Percentiles rank a stretch among this genome's conserved stretches.
These are phyloP conservation scores for Miamiensis avidus DNA, from an alignment of 169 alveolate genomes.

Conservation along the genomic window DNA sequence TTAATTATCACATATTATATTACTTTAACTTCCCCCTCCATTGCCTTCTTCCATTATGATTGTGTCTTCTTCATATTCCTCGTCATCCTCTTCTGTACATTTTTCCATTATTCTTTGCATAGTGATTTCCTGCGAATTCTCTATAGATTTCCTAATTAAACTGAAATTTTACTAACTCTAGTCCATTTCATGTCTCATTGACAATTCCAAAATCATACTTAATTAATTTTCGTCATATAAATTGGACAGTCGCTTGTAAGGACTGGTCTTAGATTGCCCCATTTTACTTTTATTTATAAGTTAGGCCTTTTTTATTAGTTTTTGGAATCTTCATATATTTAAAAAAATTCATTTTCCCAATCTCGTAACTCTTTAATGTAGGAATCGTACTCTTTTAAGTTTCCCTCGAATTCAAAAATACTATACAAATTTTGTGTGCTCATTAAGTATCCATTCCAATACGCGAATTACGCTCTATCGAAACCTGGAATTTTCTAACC, in stretches of 20 bases:
- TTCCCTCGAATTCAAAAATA: not conserved
- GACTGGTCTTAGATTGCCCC: no score
- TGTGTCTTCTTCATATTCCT: not conserved
- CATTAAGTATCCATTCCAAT: not conserved
- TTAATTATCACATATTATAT: no score
- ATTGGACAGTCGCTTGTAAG: no score
- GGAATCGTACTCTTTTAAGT: not conserved
- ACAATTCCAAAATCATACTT: not conserved
- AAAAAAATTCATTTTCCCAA: not conserved
- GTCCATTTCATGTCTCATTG: not conserved
- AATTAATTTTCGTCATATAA: no score
- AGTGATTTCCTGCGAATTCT: not conserved
- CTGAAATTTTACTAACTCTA: not conserved
- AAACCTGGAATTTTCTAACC: not conserved
- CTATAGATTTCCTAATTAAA: not conserved
- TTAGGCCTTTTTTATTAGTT: no score
- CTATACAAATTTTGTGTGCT: not conserved
- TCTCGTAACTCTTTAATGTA: not conserved
- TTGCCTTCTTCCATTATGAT: not conserved
- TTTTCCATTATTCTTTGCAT: not conserved
- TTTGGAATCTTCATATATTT: no score
- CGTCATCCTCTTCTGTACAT: not conserved
- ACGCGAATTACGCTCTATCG: not conserved
- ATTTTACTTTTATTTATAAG: no score
- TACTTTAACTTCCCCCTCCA: not conserved